Percentiles rank a stretch among this genome's conserved stretches.
Conservation (phyloP, 192 early-diverging fungal species). For the Coemansia sp. region DNA sequence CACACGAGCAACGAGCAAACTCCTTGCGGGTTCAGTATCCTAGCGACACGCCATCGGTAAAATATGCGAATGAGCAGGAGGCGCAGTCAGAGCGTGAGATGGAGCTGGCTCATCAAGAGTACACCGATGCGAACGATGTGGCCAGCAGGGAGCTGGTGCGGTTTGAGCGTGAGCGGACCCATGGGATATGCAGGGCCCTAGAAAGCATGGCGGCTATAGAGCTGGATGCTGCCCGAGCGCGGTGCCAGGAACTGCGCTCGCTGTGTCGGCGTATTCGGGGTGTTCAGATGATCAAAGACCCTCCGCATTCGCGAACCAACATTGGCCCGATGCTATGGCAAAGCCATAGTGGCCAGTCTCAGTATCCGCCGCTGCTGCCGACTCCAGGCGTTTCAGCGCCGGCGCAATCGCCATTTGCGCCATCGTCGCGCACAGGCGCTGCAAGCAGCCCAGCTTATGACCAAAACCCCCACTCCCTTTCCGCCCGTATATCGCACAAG, state of each 20-base stretch:
- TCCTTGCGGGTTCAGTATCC: conserved; percentile 42
- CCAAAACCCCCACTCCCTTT: neutral
- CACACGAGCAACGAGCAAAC: conserved; percentile 27
- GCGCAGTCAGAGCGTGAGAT: conserved; percentile 33
- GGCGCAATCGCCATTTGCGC: conserved; percentile 7
- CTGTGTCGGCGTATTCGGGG: conserved; percentile 34
- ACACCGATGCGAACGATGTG: conserved; percentile 45
- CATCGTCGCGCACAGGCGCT: conserved; percentile 1
- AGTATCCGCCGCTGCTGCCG: conserved; percentile 9
- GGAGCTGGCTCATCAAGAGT: conserved; percentile 48
- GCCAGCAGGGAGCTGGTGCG: conserved; percentile 37
- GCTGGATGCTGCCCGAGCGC: conserved; percentile 38
- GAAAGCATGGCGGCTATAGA: conserved; percentile 38
- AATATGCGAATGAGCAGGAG: conserved; percentile 48
- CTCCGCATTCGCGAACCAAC: conserved; percentile 43
- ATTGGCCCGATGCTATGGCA: conserved; percentile 51
- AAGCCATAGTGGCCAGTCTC: neutral
- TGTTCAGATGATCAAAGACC: conserved; percentile 42
- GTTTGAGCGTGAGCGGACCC: conserved; percentile 38
- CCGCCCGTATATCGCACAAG: conserved; percentile 11
- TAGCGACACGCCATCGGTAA: conserved; percentile 46
- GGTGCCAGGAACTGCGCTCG: conserved; percentile 34
- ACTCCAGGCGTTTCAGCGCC: conserved; percentile 17
- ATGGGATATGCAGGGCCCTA: conserved; percentile 37
- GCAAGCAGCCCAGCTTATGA: conserved; percentile 7